phyloP scores from a whole-genome alignment of 495 filamentous ascomycete species.

The Haplographium delicatum region DNA sequence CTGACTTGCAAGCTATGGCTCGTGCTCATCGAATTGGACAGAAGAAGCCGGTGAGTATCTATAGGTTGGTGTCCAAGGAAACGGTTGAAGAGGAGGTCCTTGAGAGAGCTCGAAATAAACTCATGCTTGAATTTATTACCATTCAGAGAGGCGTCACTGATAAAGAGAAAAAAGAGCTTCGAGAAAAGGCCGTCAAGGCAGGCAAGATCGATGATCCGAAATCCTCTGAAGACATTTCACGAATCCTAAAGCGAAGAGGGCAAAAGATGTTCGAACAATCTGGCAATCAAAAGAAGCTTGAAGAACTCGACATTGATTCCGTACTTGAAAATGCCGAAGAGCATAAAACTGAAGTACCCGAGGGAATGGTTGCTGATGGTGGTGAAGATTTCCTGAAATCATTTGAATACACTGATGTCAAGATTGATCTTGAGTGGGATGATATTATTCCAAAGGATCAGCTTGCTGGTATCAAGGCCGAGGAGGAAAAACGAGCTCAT shows the following conservation, averaged over 20 bases:
- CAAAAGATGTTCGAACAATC: constrained; percentile 98
- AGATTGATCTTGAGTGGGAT: constrained; percentile 91
- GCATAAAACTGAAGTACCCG: constrained; percentile 85
- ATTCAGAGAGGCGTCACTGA: constrained; percentile 97
- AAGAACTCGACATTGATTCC: constrained; percentile 97
- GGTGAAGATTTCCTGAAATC: constrained; percentile 89
- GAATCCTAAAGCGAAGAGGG: constrained; percentile 86
- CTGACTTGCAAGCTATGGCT: constrained; percentile 97
- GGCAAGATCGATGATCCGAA: constrained; percentile 61
- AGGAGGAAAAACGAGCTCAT: constrained; percentile 78
- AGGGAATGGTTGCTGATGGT: constrained; percentile 85
- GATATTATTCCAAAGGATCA: constrained; percentile 95
- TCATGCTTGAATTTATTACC: constrained; percentile 96
- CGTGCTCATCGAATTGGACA: constrained; percentile 96
- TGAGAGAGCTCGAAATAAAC: constrained; percentile 92
- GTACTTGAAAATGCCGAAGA: constrained; percentile 95
- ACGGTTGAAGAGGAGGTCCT: constrained; percentile 98
- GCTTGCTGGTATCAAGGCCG: constrained; percentile 79
- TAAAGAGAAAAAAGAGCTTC: constrained; percentile 66
- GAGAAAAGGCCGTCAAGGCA: constrained; percentile 47
- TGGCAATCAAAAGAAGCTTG: constrained; percentile 90
- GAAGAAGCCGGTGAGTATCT: constrained; percentile 91
- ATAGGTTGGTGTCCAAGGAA: constrained; percentile 92
- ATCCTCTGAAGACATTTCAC: constrained; percentile 84
- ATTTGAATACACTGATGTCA: constrained; percentile 86